Conservation (phyloP, 202 grass and related monocot species). For the Schoenoplectus tabernaemontani region DNA sequence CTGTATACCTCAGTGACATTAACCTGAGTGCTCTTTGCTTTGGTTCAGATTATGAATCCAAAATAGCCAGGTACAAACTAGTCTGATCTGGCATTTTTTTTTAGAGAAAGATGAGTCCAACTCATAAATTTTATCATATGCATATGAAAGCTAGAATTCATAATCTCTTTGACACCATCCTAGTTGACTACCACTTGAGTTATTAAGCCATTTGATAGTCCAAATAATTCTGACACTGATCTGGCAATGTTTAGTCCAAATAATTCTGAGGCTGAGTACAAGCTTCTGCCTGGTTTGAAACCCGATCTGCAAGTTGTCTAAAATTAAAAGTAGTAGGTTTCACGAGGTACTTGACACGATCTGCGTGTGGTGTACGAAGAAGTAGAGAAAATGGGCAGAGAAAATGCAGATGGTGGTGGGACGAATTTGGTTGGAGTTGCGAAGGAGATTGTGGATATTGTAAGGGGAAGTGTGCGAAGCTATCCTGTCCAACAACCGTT, state of each 20-base stretch:
- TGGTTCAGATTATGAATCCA: constrained; percentile 46
- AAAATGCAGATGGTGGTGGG: constrained; percentile 22
- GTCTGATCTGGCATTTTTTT: constrained; percentile 30
- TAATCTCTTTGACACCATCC: too few relatives aligned
- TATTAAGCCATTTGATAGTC: too few relatives aligned
- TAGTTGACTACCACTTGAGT: too few relatives aligned
- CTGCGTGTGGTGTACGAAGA: constrained; percentile 48
- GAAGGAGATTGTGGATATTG: constrained; percentile 52
- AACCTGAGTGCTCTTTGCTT: constrained; percentile 59
- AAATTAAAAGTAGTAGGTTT: constrained; percentile 46
- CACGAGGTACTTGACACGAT: constrained; percentile 73
- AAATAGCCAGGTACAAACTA: constrained; percentile 74
- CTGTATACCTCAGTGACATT: constrained; percentile 61
- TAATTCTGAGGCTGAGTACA: constrained; percentile 43
- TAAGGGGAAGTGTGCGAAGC: constrained; percentile 48
- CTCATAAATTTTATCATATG: too few relatives aligned
- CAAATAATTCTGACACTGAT: too few relatives aligned
- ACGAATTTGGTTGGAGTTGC: constrained; percentile 48
- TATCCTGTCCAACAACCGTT: not conserved
- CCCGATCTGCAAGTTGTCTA: constrained; percentile 45
- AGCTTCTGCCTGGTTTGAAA: constrained; percentile 56
- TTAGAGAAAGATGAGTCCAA: too few relatives aligned
- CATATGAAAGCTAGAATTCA: too few relatives aligned
- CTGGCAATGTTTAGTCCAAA: constrained; percentile 25
- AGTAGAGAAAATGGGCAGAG: constrained; percentile 53